These are phyloP conservation scores for Rhodotorula diobovata DNA, from an alignment of 768 basidiomycete genomes.

Conservation along the genomic window DNA sequence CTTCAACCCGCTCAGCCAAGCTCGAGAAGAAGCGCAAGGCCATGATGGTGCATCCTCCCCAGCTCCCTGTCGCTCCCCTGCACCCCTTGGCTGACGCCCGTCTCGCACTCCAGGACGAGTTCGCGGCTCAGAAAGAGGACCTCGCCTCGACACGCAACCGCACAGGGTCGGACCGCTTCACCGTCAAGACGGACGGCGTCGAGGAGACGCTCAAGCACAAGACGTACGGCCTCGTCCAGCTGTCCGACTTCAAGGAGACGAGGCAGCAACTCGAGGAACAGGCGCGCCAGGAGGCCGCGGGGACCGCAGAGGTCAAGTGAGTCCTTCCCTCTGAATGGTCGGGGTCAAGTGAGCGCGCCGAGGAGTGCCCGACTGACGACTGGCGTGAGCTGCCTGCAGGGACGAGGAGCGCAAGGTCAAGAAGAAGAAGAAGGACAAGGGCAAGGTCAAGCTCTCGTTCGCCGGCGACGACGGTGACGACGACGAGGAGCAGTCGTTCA, in stretches of 20 bases:
- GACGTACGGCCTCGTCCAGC: slow-evolving; percentile 82
- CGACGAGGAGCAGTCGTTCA: slow-evolving; percentile 26
- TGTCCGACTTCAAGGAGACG: slow-evolving; percentile 47
- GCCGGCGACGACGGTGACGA: slow-evolving; percentile 65
- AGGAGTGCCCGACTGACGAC: background rate
- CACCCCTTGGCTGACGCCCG: background rate
- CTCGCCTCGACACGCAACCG: slow-evolving; percentile 21
- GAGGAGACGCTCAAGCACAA: slow-evolving; percentile 86
- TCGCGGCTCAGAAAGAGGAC: slow-evolving; percentile 37
- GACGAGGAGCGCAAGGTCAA: slow-evolving; percentile 45
- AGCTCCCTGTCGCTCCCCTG: background rate
- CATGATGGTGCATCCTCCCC: slow-evolving; percentile 24
- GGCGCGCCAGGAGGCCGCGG: slow-evolving; percentile 66
- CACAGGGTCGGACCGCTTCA: slow-evolving; percentile 69
- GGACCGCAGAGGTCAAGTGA: slow-evolving; percentile 79
- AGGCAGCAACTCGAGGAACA: slow-evolving; percentile 38
- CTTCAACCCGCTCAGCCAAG: slow-evolving; percentile 10
- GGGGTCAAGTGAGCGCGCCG: too few species aligned
- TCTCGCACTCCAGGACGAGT: slow-evolving; percentile 23
- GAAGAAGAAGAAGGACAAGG: slow-evolving; percentile 88
- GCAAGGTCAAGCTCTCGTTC: slow-evolving; percentile 85
- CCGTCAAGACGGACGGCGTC: slow-evolving; percentile 88
- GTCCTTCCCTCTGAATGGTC: slow-evolving; percentile 48
- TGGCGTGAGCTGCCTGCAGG: slow-evolving; percentile 17
- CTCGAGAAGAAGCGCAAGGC: slow-evolving; percentile 41